Evolutionary conservation across 1,139 yeast genomes (phyloP).

Genomic region (Casaregolazyma lundiana): DNA sequence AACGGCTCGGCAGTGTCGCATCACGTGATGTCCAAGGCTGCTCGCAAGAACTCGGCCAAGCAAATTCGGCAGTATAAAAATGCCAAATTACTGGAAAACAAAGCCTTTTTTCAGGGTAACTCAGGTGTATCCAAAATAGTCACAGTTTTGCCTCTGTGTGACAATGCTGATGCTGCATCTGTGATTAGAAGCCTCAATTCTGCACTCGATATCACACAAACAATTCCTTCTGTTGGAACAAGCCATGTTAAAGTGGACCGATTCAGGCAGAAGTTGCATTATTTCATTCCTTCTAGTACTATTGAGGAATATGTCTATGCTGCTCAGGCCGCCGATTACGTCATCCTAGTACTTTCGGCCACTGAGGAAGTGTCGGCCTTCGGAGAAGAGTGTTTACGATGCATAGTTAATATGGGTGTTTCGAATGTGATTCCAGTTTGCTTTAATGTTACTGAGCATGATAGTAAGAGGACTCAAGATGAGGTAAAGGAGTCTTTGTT

Average conservation of each 20-base stretch:
- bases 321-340: constrained; percentile 84
- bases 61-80: constrained; percentile 77
- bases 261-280: constrained; percentile 70
- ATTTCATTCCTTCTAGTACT: constrained; percentile 61
- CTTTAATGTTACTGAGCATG: constrained; percentile 61
- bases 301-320: constrained; percentile 75
- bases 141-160: constrained; percentile 73
- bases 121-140: constrained; percentile 80
- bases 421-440: constrained; percentile 78
- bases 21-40: constrained; percentile 50
- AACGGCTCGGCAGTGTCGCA: constrained; percentile 34
- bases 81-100: constrained; percentile 38
- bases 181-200: constrained; percentile 46
- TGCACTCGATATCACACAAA: constrained; percentile 23
- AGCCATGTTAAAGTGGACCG: constrained; percentile 44
- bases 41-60: constrained; percentile 72
- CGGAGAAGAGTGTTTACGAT: constrained; percentile 87
- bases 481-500: constrained; percentile 77
- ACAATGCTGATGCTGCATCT: constrained; percentile 57
- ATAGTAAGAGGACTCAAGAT: constrained; percentile 69
- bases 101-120: constrained; percentile 74
- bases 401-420: constrained; percentile 89
- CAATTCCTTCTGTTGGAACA: constrained; percentile 35
- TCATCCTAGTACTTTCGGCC: constrained; percentile 82
- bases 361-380: constrained; percentile 72